Evolutionary conservation across 1,139 yeast genomes (phyloP), one percentile per base, ranked within the genome.

Genomic region (Yamadazyma mexicana): DNA sequence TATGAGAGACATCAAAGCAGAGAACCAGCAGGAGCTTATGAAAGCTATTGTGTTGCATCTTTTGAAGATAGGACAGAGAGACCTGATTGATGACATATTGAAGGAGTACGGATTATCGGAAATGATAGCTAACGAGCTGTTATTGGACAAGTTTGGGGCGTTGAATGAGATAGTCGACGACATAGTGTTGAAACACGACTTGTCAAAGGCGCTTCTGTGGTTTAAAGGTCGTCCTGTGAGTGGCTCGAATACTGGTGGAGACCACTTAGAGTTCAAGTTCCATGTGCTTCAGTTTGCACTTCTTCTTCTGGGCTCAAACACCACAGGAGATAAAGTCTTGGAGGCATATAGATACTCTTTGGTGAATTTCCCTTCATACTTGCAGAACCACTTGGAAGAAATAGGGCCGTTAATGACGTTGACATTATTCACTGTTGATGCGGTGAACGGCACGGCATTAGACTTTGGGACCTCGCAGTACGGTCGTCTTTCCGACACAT

Each of bases 261-360:
- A 35, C 16, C 22, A 17, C n/a, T 55, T 83, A 30, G 87, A 81
- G 57, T 83, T 83, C 62, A 73, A 75, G 49, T 66, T 85, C 44
- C 89, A 83, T 59, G 72, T 77, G 54, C 64, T 82, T 17, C 81
- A 83, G 51, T 84, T 75, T 49, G 59, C 64, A 3, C 57, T 75
- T 31, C 54, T 75, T 3, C 65, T 77, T 38, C 64, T 64, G 1
- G 17, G 17, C 10, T 40, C 41, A 3, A 38, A 47, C 0, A 50
- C 50, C 35, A 42, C 50, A 4, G 35, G 58, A 15, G 63, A 64
- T 31, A 54, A 51, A 41, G 64, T 71, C 0, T 57, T 64, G 29
- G 61, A 59, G 9, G 87, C 88, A 1, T 72, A 78, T 50, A 49
- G 63, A 15, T 83, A 83, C 51, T 83, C 87, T 2, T 74, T 71